Conservation (phyloP, 768 basidiomycete species). For the Mycena galopus region DNA sequence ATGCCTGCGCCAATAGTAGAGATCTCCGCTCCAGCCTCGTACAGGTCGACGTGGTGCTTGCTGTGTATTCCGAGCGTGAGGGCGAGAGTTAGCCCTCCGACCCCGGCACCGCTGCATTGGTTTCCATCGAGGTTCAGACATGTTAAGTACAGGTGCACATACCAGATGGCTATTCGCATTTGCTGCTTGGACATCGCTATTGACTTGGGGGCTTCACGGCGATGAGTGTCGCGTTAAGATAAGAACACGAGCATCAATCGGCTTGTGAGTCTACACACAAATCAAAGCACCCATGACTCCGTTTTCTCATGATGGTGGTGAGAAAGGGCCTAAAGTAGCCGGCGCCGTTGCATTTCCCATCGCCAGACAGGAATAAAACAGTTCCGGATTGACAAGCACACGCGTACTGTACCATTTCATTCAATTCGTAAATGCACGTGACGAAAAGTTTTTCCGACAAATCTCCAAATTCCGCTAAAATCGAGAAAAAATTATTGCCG, state of each 20-base stretch:
- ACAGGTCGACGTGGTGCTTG: slow-evolving; percentile 19
- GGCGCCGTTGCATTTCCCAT: slow-evolving; percentile 8
- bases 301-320: slow-evolving; percentile 17
- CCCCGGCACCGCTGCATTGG: slow-evolving; percentile 17
- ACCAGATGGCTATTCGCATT: slow-evolving; percentile 22
- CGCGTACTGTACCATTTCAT: no score
- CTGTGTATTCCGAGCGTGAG: slow-evolving; percentile 17
- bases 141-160: slow-evolving; percentile 11
- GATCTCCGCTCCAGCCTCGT: slow-evolving; percentile 23
- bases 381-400: no score
- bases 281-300: slow-evolving; percentile 12
- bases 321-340: slow-evolving; percentile 16
- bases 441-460: no score
- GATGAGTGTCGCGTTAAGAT: no score
- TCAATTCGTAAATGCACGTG: no score
- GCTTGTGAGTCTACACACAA: slow-evolving; percentile 10
- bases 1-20: slow-evolving; percentile 20
- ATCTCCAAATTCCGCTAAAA: no score
- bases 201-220: no score
- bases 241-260: slow-evolving; percentile 9
- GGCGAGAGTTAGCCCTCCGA: slow-evolving; percentile 22
- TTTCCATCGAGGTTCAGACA: slow-evolving; percentile 20
- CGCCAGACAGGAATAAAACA: no score
- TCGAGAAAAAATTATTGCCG: no score
- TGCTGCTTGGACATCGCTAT: slow-evolving; percentile 17